Base-by-base conservation (phyloP, 139 green algal genomes). In the Chlorella vulgaris region DNA sequence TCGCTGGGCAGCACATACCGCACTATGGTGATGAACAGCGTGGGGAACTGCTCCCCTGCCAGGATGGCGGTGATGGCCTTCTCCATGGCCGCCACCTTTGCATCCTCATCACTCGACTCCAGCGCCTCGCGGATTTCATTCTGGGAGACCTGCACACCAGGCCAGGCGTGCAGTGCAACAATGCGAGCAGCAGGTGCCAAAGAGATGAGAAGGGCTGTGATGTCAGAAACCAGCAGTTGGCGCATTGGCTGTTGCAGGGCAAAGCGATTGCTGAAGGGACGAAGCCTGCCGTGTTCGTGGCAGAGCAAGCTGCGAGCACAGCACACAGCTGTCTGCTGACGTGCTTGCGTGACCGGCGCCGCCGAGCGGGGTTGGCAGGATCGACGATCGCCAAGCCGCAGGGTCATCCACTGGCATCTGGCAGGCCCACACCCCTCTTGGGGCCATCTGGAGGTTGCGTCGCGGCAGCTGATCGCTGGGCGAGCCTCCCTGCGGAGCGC, bases 1-100 rank as follows among this genome's bases (percentile, higher is more conserved):
- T 99, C 96, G 4, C 89, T 96, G 8, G 97, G 97, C 61, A 99
- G 90, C 22, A 99, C 97, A 78, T 99, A 99, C 68, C 97, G 93
- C 36, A 99, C 95, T 73, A 99, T 98, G 24, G 97, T 98, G 82
- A 99, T 99, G 91, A 99, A 99, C 18, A 99, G 91, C 47, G 90
- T 86, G 3, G 96, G 95, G 39, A 99, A 83, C 87, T 97, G 92
- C 89, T 99, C 97, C 7, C 96, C 96, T 63, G 93, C 95, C 13
- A 99, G 83, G 78, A 99, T 87, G 78, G 97, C 90, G 63, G 92
- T 94, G 68, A 99, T 93, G 0, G 94, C 94, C 77, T 98, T 96
- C 90, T 98, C 96, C 96, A 99, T 97, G 13, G 97, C 96, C 19
- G 90, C 71, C 38, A 94, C 83, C 86, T 98, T 99, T 24, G 88